A percentile compares a stretch with the other conserved stretches of the same genome.
Evolutionary conservation across 2,329 filamentous ascomycete genomes (phyloP).

Genomic region (Fusarium luffae): DNA sequence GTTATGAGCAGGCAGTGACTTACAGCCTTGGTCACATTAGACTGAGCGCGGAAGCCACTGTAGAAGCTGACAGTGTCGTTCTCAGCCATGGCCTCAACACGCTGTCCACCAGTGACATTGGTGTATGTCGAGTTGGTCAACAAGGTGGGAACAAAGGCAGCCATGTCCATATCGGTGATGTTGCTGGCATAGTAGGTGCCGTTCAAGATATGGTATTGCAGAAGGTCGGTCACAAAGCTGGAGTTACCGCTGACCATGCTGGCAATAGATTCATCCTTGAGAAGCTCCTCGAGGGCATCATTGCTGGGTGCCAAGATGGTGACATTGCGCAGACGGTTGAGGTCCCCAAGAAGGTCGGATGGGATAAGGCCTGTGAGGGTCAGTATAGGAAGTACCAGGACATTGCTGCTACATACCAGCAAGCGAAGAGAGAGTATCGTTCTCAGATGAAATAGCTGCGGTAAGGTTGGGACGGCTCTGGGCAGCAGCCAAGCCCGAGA

Average conservation of each 20-base stretch:
- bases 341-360: conserved; percentile 36
- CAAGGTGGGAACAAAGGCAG: conserved; percentile 54
- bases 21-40: conserved; percentile 51
- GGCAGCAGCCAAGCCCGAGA: conserved; percentile 34
- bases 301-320: conserved; percentile 66
- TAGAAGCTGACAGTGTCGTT: conserved; percentile 60
- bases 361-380: conserved; percentile 39
- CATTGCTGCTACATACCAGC: conserved; percentile 20
- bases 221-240: conserved; percentile 56
- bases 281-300: conserved; percentile 62
- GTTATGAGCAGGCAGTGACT: background rate
- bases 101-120: conserved; percentile 57
- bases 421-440: conserved; percentile 44
- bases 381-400: background rate
- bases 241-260: conserved; percentile 53
- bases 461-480: conserved; percentile 41
- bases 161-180: conserved; percentile 43
- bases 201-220: conserved; percentile 69
- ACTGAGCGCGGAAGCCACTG: conserved; percentile 53
- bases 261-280: conserved; percentile 56
- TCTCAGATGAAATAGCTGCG: conserved; percentile 42
- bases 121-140: conserved; percentile 57
- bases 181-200: conserved; percentile 54
- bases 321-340: conserved; percentile 34
- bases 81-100: conserved; percentile 53